These are phyloP conservation scores for Lolium multiflorum DNA, from an alignment of 176 grass and related monocot species.

Conservation along the genomic window DNA sequence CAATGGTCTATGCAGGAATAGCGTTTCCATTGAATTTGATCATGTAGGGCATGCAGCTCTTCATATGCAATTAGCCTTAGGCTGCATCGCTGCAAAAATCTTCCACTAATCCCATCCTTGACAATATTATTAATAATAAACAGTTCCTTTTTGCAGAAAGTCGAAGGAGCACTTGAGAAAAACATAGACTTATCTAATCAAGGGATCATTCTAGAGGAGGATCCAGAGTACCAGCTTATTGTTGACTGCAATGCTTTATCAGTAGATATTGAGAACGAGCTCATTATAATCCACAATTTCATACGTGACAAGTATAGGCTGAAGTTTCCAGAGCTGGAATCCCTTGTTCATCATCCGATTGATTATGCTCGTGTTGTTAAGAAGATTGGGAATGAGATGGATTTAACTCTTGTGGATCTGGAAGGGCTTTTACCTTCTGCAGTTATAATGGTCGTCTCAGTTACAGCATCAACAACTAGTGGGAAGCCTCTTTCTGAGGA, in stretches of 20 bases:
- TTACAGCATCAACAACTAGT: conserved; percentile 90
- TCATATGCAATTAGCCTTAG: not conserved
- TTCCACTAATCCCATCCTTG: not conserved
- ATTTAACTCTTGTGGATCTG: conserved; percentile 85
- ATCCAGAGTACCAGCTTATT: conserved; percentile 90
- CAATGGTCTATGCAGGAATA: not conserved
- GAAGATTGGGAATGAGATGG: conserved; percentile 92
- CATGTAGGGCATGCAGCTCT: not conserved
- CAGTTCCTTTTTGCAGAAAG: conserved; percentile 58
- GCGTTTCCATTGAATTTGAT: not conserved
- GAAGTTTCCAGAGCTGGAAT: conserved; percentile 91
- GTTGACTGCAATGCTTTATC: conserved; percentile 90
- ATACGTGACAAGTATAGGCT: conserved; percentile 87
- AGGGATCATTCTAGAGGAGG: conserved; percentile 71
- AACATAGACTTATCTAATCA: conserved; percentile 54
- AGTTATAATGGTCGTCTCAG: conserved; percentile 83
- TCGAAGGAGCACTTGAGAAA: conserved; percentile 82
- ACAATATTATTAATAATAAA: not conserved
- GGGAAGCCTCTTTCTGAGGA: conserved; percentile 83
- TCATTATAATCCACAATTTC: conserved; percentile 95
- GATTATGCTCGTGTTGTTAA: conserved; percentile 94
- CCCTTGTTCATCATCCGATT: conserved; percentile 90
- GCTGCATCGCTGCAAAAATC: not conserved
- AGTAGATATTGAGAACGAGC: conserved; percentile 91
- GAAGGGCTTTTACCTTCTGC: conserved; percentile 93